Percentiles rank a stretch among this genome's conserved stretches.
Conservation (phyloP, 495 filamentous ascomycete species). For the Penicillium pancosmium region DNA sequence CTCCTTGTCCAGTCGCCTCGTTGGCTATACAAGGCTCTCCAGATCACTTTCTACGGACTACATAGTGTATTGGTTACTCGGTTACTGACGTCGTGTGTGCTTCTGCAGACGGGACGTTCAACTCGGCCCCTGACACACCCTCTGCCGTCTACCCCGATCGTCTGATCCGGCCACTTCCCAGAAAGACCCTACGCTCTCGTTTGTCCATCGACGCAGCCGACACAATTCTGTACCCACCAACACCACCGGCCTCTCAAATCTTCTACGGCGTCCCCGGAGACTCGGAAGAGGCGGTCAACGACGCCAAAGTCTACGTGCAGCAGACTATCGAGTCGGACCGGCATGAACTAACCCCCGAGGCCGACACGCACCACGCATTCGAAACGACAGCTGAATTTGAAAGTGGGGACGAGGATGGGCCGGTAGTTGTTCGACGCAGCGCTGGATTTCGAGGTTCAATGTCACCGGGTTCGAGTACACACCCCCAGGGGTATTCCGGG, state of each 20-base stretch:
- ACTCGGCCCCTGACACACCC: constrained; percentile 68
- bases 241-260: constrained; percentile 65
- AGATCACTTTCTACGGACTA: constrained; percentile 13
- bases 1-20: constrained; percentile 16
- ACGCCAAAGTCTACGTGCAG: constrained; percentile 51
- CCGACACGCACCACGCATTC: constrained; percentile 44
- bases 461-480: constrained; percentile 34
- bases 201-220: constrained; percentile 82
- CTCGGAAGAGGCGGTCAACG: constrained; percentile 40
- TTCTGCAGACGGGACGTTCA: constrained; percentile 52
- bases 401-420: constrained; percentile 50
- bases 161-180: constrained; percentile 91
- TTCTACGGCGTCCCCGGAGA: constrained; percentile 73
- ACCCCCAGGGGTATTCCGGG: constrained; percentile 26
- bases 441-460: constrained; percentile 46
- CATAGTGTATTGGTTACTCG: constrained; percentile 35
- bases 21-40: constrained; percentile 6
- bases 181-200: constrained; percentile 79
- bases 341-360: constrained; percentile 51
- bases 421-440: constrained; percentile 49
- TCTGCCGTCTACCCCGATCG: constrained; percentile 82
- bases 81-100: constrained; percentile 46
- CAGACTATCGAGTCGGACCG: constrained; percentile 40
- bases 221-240: constrained; percentile 77
- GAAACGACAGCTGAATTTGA: constrained; percentile 46